A percentile compares a stretch with the other conserved stretches of the same genome.
Evolutionary conservation across 2,329 filamentous ascomycete genomes (phyloP).

Genomic region (Truncatella angustata): DNA sequence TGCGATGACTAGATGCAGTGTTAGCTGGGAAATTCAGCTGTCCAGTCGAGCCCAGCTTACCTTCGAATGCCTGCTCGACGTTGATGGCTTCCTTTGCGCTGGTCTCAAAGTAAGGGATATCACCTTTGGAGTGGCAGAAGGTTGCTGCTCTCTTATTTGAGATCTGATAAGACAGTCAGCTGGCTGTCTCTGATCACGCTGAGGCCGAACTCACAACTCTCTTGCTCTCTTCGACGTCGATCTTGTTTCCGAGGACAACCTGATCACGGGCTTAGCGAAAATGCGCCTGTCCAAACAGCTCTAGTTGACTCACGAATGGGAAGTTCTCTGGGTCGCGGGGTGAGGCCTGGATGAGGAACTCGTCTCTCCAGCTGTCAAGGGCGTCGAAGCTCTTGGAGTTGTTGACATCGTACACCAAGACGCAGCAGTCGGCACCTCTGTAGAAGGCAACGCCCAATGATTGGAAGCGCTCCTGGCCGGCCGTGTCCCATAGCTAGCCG

Average conservation of each 20-base stretch:
- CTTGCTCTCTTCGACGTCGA: slow-evolving; percentile 97
- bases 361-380: slow-evolving; percentile 96
- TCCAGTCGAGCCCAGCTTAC: slow-evolving; percentile 35
- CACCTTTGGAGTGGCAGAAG: slow-evolving; percentile 96
- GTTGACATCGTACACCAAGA: slow-evolving; percentile 97
- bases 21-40: not conserved
- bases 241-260: slow-evolving; percentile 98
- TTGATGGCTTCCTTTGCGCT: slow-evolving; percentile 99
- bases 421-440: slow-evolving; percentile 94
- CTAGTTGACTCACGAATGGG: slow-evolving; percentile 72
- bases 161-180: slow-evolving; percentile 52
- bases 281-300: too few relatives aligned
- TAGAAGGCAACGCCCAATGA: slow-evolving; percentile 97
- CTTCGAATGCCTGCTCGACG: slow-evolving; percentile 78
- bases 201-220: slow-evolving; percentile 62
- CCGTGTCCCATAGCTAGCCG: slow-evolving; percentile 89
- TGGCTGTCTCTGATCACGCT: slow-evolving; percentile 9
- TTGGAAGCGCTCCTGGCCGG: slow-evolving; percentile 95
- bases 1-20: slow-evolving; percentile 72
- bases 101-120: slow-evolving; percentile 98
- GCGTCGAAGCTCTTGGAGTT: slow-evolving; percentile 99
- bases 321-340: slow-evolving; percentile 96
- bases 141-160: slow-evolving; percentile 94
- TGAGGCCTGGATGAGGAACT: slow-evolving; percentile 96
- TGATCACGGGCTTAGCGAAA: slow-evolving; percentile 30